These are phyloP conservation scores for Sugiyamaella chiloensis DNA, from an alignment of 805 yeast species.

Conservation along the genomic window DNA sequence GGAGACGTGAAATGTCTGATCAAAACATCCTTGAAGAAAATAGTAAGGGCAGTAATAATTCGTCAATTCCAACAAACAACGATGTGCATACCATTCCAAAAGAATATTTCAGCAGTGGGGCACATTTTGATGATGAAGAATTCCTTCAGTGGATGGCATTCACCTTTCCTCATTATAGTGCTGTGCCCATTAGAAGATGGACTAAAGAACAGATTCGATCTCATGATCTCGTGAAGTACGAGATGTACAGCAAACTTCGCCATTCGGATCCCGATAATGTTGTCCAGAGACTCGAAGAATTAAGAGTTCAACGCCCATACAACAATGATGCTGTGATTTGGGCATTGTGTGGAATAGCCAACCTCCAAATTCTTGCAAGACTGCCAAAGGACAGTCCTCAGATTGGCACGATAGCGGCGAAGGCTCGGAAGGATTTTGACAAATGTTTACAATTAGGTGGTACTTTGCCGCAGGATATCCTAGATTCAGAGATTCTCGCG, in stretches of 20 bases:
- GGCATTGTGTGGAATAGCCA: constrained; percentile 24
- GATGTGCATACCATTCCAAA: constrained; percentile 15
- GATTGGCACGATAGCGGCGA: constrained; percentile 3
- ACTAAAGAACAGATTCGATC: constrained; percentile 14
- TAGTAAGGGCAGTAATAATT: too few species aligned
- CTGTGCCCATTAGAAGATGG: background rate
- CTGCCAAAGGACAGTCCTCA: background rate
- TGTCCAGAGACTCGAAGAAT: constrained; percentile 21
- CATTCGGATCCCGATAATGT: constrained; percentile 20
- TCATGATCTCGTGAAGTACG: constrained; percentile 8
- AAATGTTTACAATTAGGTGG: constrained; percentile 22
- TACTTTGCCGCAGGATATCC: constrained; percentile 20
- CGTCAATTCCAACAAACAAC: constrained; percentile 6
- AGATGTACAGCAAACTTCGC: constrained; percentile 18
- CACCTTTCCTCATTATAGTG: constrained; percentile 17
- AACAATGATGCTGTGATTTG: constrained; percentile 22
- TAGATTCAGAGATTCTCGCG: constrained; percentile 17
- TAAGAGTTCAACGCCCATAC: constrained; percentile 22
- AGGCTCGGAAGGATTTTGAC: constrained; percentile 19
- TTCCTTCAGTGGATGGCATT: constrained; percentile 27
- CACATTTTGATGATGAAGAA: constrained; percentile 17
- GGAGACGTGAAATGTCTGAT: constrained; percentile 19
- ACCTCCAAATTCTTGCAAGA: constrained; percentile 19
- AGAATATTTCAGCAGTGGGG: background rate
- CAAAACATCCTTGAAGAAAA: background rate